Evolutionary conservation across 192 early-diverging fungal species (phyloP), one percentile per base, ranked within the genome.

Genomic region (Linnemannia hyalina): DNA sequence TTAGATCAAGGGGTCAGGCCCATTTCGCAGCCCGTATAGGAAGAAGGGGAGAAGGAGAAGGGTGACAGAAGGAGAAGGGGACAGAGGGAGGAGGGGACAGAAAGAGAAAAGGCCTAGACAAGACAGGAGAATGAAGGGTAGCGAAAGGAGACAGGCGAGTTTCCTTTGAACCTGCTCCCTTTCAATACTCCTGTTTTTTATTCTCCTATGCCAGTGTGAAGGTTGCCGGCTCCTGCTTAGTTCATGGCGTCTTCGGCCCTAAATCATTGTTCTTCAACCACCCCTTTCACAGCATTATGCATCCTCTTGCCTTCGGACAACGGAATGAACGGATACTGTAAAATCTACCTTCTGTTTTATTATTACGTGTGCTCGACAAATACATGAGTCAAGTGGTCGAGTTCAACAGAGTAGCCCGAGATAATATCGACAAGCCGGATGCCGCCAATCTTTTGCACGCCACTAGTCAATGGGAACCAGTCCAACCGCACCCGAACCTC

Each of bases 381-480:
- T 55, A 94, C 90, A 47, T 97, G 95, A 16, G 94, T 93, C n/a
- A 97, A 79, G 83, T 94, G 91, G 78, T 94, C 96, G 35, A 97
- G 82, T 32, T 97, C 96, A 74, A 93, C 92, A n/a, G 91, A 92
- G 83, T 94, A 92, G 7, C 96, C 96, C 49, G 93, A 92, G 9
- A 93, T 78, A 54, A 90, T 80, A 85, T 99, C 97, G 8, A 80
- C 78, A 3, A 99, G 81, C 68, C 88, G 92, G 77, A 98, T 88
- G 5, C 97, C 97, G 22, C 95, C 94, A 80, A 99, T 88, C 76
- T 94, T 94, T 83, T 98, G 97, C 63, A 98, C 88, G 23, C 98
- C 98, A 32, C 95, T 89, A 52, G 93, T 91, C 74, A 98, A 82
- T 15, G 97, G 93, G 79, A 98, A 93, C 79, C 97, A 98, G 78